Base-by-base conservation (phyloP, 1,284 basidiomycete genomes). In the Sporisorium iseilematis-ciliati region DNA sequence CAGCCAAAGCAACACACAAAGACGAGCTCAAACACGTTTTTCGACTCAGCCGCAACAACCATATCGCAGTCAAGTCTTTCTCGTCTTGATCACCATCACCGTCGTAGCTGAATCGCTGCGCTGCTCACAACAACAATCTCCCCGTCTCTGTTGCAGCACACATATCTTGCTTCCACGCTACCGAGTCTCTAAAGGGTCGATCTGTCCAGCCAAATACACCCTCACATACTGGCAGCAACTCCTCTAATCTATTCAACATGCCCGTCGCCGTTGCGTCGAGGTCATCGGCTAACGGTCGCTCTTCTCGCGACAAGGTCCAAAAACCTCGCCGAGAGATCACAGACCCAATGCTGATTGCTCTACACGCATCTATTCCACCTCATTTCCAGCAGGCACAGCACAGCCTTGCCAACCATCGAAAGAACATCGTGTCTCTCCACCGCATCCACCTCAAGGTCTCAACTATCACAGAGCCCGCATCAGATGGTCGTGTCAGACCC, bases 401-500 rank as follows among this genome's bases (percentile, higher is more conserved):
- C 43, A 91, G 93, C 0, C 85, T 91, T 11, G 93, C 95, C 7
- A 95, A 93, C 84, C 95, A 93, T 85, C 90, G 92, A 71, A 98
- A 98, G 88, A 97, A 97, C 86, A 90, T 91, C 65, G 92, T 95
- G 54, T 90, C 91, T 0, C 89, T 98, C 2, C 89, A 92, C 87
- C 94, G 95, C 84, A 86, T 95, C 43, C 94, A 97, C 77, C 80
- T 87, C 20, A 89, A 91, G 75, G 91, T 91, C 29, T 88, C 90
- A 0, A 81, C 86, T 2, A 85, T 92, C 74, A 91, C 88, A 3
- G 89, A 92, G 65, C 54, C 55, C 21, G 63, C 55, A 7, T 65
- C 68, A 12, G 63, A 60, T 31, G 68, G 68, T 42, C 58, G 63
- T 25, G 45, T 65, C 2, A 49, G 68, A 35, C 68, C 68, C 33